phyloP scores from a whole-genome alignment of 2,329 filamentous ascomycete species.

The Tolypocladium ovalisporum region DNA sequence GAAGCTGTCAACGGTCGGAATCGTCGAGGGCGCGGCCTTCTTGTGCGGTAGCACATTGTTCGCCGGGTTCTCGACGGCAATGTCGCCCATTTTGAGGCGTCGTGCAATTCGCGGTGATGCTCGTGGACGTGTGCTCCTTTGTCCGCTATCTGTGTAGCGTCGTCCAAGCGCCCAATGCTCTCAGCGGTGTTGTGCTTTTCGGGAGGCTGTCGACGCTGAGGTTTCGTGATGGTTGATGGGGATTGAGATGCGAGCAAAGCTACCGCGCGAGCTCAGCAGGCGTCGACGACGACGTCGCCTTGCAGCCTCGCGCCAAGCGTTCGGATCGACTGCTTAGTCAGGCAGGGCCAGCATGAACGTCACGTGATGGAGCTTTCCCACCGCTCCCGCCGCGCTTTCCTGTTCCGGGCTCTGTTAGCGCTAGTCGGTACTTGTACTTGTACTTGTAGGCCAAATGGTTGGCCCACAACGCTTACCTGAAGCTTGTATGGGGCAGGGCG shows the following conservation, averaged over 20 bases:
- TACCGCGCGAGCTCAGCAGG: neutral
- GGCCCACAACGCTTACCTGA: neutral
- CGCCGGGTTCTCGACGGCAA: constrained; percentile 71
- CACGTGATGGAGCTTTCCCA: too few species aligned
- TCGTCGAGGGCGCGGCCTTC: constrained; percentile 67
- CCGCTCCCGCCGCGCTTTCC: neutral
- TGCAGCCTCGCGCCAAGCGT: neutral
- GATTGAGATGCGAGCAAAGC: neutral
- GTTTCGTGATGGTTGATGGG: neutral
- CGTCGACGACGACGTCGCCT: neutral
- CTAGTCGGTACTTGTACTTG: too few species aligned
- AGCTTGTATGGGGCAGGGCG: neutral
- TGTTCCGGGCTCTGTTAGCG: neutral
- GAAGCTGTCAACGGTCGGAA: constrained; percentile 82
- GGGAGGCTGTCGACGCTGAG: neutral
- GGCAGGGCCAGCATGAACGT: neutral
- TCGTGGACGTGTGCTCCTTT: neutral
- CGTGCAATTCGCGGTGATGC: neutral
- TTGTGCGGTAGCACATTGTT: constrained; percentile 67
- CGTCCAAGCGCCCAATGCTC: neutral
- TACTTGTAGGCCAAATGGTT: neutral
- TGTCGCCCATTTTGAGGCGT: constrained; percentile 62
- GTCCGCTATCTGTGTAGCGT: neutral
- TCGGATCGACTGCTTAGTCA: neutral
- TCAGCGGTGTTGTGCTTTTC: neutral